Conservation (phyloP, 1,284 basidiomycete species). For the Moesziomyces parantarcticus region DNA sequence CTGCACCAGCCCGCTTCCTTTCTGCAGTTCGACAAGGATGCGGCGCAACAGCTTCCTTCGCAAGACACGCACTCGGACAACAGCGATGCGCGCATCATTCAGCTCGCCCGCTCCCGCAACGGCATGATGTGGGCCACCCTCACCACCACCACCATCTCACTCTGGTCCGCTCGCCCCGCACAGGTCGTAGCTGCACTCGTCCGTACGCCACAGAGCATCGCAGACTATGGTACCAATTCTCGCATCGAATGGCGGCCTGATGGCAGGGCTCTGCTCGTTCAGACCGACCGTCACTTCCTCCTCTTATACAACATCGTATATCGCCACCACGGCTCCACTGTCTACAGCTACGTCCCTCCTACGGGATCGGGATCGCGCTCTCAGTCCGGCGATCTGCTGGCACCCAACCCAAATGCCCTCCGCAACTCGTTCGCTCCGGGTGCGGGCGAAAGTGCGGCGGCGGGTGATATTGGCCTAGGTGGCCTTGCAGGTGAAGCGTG, state of each 20-base stretch:
- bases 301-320: slow-evolving; percentile 54
- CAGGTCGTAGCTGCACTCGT: slow-evolving; percentile 58
- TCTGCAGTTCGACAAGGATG: slow-evolving; percentile 43
- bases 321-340: slow-evolving; percentile 26
- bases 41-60: slow-evolving; percentile 32
- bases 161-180: slow-evolving; percentile 60
- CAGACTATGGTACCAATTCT: slow-evolving; percentile 60
- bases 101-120: slow-evolving; percentile 53
- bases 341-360: slow-evolving; percentile 58
- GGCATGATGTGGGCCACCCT: slow-evolving; percentile 57
- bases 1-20: slow-evolving; percentile 28
- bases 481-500: slow-evolving; percentile 41
- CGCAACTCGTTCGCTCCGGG: slow-evolving; percentile 52
- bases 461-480: slow-evolving; percentile 40
- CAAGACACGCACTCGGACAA: background rate
- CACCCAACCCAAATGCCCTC: slow-evolving; percentile 46
- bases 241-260: slow-evolving; percentile 58
- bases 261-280: slow-evolving; percentile 41
- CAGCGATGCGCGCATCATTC: slow-evolving; percentile 34
- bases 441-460: slow-evolving; percentile 55
- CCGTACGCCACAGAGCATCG: slow-evolving; percentile 56
- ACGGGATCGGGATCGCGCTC: slow-evolving; percentile 47
- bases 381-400: slow-evolving; percentile 37
- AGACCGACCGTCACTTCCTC: slow-evolving; percentile 49
- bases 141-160: slow-evolving; percentile 44